Evolutionary conservation across 192 early-diverging fungal genomes (phyloP).

Genomic region (Coemansia sp.): DNA sequence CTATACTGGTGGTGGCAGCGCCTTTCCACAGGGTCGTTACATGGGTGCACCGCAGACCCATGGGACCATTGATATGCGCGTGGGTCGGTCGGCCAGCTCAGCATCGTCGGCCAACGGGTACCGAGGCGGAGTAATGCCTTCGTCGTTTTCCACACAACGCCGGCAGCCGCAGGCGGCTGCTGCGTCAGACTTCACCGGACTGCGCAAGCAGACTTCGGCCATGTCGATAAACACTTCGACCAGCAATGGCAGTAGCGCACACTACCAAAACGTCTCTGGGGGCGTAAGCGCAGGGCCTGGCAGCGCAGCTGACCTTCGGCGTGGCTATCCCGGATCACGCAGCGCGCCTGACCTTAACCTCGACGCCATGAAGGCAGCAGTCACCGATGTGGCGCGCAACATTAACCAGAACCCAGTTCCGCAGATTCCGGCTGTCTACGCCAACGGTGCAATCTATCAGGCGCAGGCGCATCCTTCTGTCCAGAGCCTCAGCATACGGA

Average conservation of each 20-base stretch:
- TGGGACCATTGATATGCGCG: conserved; percentile 22
- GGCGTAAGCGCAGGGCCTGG: background rate
- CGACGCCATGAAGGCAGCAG: conserved; percentile 31
- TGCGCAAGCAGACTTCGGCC: conserved; percentile 43
- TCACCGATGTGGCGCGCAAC: conserved; percentile 22
- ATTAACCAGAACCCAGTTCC: conserved; percentile 37
- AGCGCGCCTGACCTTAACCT: conserved; percentile 50
- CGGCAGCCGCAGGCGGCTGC: conserved; percentile 17
- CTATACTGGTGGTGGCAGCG: background rate
- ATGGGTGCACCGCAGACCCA: conserved; percentile 14
- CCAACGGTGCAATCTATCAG: background rate
- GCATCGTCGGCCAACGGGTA: conserved; percentile 41
- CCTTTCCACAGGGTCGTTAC: conserved; percentile 24
- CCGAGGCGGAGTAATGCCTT: conserved; percentile 11
- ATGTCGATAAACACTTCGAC: conserved; percentile 22
- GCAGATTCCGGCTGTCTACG: conserved; percentile 28
- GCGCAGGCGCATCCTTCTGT: background rate
- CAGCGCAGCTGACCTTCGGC: conserved; percentile 16
- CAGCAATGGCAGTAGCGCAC: conserved; percentile 4
- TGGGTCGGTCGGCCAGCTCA: conserved; percentile 41
- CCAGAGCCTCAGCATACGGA: conserved; percentile 7
- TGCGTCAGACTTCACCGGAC: conserved; percentile 15
- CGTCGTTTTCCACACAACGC: conserved; percentile 32
- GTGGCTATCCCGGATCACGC: conserved; percentile 35
- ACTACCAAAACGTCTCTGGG: background rate